These are phyloP conservation scores for Blastomyces silverae DNA, from an alignment of 2,329 filamentous ascomycete genomes.

Conservation along the genomic window DNA sequence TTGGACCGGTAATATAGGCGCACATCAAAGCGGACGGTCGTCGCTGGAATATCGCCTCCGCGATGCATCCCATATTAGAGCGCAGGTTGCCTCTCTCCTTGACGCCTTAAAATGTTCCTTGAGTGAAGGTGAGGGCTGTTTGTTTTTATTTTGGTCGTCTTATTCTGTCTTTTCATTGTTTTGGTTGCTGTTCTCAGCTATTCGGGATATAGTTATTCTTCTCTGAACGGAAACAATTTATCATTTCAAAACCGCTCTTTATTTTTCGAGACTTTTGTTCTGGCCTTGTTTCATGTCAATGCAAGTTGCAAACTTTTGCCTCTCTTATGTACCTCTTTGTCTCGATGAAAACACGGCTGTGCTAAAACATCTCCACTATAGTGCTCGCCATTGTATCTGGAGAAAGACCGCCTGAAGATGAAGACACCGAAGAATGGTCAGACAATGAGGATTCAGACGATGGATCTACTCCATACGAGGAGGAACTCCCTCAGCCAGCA, in stretches of 20 bases:
- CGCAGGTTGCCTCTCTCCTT: slow-evolving; percentile 10
- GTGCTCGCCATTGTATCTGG: slow-evolving; percentile 5
- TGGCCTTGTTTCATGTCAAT: background rate
- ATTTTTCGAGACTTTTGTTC: background rate
- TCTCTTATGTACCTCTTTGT: background rate
- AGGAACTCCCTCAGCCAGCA: slow-evolving; percentile 3
- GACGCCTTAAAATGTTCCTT: slow-evolving; percentile 3
- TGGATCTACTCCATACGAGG: background rate
- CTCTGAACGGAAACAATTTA: background rate
- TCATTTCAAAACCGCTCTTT: background rate
- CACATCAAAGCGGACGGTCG: slow-evolving; percentile 14
- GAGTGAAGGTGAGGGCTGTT: background rate
- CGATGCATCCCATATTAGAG: slow-evolving; percentile 15
- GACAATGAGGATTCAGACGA: background rate
- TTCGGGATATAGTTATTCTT: background rate
- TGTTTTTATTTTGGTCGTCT: background rate
- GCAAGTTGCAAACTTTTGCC: background rate
- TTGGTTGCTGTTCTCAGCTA: background rate
- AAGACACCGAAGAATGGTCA: background rate
- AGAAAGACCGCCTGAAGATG: background rate
- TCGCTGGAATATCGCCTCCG: slow-evolving; percentile 20
- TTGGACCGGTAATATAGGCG: slow-evolving; percentile 20
- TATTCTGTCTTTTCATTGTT: background rate
- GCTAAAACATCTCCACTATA: background rate
- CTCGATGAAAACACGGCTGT: background rate